phyloP scores from a whole-genome alignment of 306 rosid species.

The Boehmeria nivea region DNA sequence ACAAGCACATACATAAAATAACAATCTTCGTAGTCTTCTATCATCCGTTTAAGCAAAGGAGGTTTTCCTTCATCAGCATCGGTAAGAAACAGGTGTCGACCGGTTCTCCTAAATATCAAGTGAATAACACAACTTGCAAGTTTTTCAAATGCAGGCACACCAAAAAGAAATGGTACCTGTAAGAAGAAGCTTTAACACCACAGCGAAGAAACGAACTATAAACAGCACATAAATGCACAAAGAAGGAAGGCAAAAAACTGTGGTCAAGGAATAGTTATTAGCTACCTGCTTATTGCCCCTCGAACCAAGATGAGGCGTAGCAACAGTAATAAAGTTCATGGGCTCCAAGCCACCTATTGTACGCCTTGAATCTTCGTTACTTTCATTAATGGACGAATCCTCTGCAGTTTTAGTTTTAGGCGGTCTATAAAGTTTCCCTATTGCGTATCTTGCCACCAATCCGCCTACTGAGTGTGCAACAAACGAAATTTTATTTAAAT shows the following conservation, averaged over 20 bases:
- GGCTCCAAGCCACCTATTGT: constrained; percentile 84
- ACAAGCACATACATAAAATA: constrained; percentile 68
- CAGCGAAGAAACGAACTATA: neutral
- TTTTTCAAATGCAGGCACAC: constrained; percentile 79
- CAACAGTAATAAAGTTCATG: constrained; percentile 78
- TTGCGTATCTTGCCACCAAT: constrained; percentile 82
- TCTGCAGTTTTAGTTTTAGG: constrained; percentile 31
- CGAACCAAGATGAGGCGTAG: constrained; percentile 97
- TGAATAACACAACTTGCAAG: constrained; percentile 69
- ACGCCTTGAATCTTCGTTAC: constrained; percentile 36
- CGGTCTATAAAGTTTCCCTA: constrained; percentile 74
- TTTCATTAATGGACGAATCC: constrained; percentile 27
- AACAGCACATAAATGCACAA: neutral
- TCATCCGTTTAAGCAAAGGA: constrained; percentile 86
- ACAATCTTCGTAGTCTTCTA: constrained; percentile 56
- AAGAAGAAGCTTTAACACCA: neutral
- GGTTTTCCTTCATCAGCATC: constrained; percentile 79
- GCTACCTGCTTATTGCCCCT: constrained; percentile 95
- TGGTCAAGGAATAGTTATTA: neutral
- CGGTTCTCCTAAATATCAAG: constrained; percentile 92
- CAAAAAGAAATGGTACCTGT: constrained; percentile 98
- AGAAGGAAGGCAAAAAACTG: neutral
- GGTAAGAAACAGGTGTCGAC: constrained; percentile 88
- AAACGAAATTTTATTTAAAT: constrained; percentile 67
- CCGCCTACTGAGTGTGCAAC: constrained; percentile 98